Percentiles rank a stretch among this genome's conserved stretches.
These are phyloP conservation scores for Syzygium malaccense DNA, from an alignment of 441 rosid genomes.

Conservation along the genomic window DNA sequence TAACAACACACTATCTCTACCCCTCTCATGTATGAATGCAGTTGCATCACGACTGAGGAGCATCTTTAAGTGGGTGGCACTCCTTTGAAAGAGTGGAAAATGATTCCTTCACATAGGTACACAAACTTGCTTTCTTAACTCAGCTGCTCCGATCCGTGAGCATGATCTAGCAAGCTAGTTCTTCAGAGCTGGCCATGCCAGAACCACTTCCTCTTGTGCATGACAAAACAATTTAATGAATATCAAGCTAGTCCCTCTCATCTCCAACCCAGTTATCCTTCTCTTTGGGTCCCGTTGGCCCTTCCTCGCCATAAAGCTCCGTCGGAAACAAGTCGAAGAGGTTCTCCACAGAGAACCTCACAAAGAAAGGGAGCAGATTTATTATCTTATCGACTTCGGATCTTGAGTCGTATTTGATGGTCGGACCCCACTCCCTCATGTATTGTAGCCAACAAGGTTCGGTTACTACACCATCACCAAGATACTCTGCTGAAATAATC, in stretches of 20 bases:
- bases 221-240: neutral
- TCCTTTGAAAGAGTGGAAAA: neutral
- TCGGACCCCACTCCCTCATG: slow-evolving; percentile 81
- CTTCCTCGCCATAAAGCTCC: slow-evolving; percentile 71
- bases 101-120: neutral
- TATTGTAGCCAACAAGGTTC: slow-evolving; percentile 66
- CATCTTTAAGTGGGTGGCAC: neutral
- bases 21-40: neutral
- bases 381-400: slow-evolving; percentile 56
- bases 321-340: slow-evolving; percentile 57
- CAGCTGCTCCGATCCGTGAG: neutral
- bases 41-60: neutral
- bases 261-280: slow-evolving; percentile 69
- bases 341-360: slow-evolving; percentile 54
- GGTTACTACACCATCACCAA: slow-evolving; percentile 34
- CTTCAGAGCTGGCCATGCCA: neutral
- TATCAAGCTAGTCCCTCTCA: slow-evolving; percentile 37
- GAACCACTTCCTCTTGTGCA: neutral
- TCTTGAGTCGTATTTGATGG: slow-evolving; percentile 48
- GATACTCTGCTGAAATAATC: slow-evolving; percentile 58
- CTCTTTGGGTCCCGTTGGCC: slow-evolving; percentile 76
- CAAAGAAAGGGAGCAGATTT: slow-evolving; percentile 37
- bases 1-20: neutral
- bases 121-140: neutral
- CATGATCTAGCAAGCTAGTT: neutral